A percentile compares a stretch with the other conserved stretches of the same genome.
These are phyloP conservation scores for Didymellaceae sp. DNA, from an alignment of 2,329 filamentous ascomycete species.

Conservation along the genomic window DNA sequence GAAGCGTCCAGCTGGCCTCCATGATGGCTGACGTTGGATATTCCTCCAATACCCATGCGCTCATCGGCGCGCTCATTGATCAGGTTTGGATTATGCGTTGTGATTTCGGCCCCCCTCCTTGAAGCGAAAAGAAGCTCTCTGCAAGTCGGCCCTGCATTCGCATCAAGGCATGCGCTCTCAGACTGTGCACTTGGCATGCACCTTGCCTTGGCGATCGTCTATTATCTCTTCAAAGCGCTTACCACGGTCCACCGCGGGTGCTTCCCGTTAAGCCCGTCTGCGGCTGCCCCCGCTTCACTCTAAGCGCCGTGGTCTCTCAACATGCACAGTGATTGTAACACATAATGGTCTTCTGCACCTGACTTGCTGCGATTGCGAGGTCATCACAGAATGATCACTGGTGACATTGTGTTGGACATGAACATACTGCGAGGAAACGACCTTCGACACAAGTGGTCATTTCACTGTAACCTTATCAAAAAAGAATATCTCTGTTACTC, in stretches of 20 bases:
- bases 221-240: constrained; percentile 14
- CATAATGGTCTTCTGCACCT: too few relatives aligned
- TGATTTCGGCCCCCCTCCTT: not conserved
- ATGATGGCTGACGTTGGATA: constrained; percentile 6
- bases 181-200: constrained; percentile 14
- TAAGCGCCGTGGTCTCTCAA: too few relatives aligned
- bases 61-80: not conserved
- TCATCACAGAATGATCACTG: too few relatives aligned
- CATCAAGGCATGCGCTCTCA: constrained; percentile 1
- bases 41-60: not conserved
- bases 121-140: constrained; percentile 8
- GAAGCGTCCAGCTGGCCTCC: not conserved
- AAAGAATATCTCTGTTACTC: too few relatives aligned
- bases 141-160: constrained; percentile 14
- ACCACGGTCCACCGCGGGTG: constrained; percentile 16
- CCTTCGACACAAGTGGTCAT: too few relatives aligned
- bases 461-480: too few relatives aligned
- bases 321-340: too few relatives aligned
- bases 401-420: too few relatives aligned
- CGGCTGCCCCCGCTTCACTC: constrained; percentile 4
- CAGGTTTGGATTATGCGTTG: not conserved
- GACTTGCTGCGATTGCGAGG: too few relatives aligned
- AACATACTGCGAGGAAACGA: too few relatives aligned
- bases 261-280: constrained; percentile 5
- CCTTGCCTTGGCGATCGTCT: constrained; percentile 11